A percentile compares a stretch with the other conserved stretches of the same genome.
Evolutionary conservation across 805 yeast genomes (phyloP).

Genomic region (Saccharomycopsis vini): DNA sequence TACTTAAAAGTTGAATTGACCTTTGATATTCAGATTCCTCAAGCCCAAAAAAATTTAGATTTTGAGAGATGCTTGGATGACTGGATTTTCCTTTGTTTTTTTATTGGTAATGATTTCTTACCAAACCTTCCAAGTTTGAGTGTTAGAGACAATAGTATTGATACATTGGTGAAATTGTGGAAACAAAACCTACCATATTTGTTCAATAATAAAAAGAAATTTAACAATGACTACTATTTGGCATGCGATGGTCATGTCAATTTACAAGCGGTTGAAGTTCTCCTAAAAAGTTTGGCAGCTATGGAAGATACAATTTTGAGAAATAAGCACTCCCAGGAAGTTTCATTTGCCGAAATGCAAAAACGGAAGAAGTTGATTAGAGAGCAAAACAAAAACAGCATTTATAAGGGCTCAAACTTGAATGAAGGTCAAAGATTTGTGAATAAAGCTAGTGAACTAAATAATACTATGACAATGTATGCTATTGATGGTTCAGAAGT

Average conservation of each 20-base stretch:
- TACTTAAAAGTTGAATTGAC: slow-evolving; percentile 72
- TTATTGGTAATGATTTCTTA: slow-evolving; percentile 95
- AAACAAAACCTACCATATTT: slow-evolving; percentile 51
- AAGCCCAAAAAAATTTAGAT: slow-evolving; percentile 67
- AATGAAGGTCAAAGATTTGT: slow-evolving; percentile 16
- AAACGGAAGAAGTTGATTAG: slow-evolving; percentile 46
- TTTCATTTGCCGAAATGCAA: slow-evolving; percentile 54
- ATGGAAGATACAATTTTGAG: slow-evolving; percentile 76
- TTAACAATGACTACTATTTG: slow-evolving; percentile 52
- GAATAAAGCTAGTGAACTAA: slow-evolving; percentile 12
- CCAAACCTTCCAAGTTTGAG: slow-evolving; percentile 94
- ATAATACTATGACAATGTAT: slow-evolving; percentile 14
- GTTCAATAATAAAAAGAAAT: slow-evolving; percentile 16
- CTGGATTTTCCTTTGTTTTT: slow-evolving; percentile 98
- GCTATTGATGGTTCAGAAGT: slow-evolving; percentile 11
- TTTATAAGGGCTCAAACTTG: slow-evolving; percentile 12
- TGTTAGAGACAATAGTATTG: slow-evolving; percentile 91
- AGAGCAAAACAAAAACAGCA: slow-evolving; percentile 34
- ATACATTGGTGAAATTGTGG: slow-evolving; percentile 75
- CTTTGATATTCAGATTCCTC: slow-evolving; percentile 38
- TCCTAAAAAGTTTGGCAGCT: slow-evolving; percentile 54
- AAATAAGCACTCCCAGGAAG: slow-evolving; percentile 58
- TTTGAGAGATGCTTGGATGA: slow-evolving; percentile 95
- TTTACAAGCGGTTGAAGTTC: slow-evolving; percentile 62
- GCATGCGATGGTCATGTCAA: slow-evolving; percentile 86